These are phyloP conservation scores for Pichiaceae sp. DNA, from an alignment of 1,139 yeast genomes.

Conservation along the genomic window DNA sequence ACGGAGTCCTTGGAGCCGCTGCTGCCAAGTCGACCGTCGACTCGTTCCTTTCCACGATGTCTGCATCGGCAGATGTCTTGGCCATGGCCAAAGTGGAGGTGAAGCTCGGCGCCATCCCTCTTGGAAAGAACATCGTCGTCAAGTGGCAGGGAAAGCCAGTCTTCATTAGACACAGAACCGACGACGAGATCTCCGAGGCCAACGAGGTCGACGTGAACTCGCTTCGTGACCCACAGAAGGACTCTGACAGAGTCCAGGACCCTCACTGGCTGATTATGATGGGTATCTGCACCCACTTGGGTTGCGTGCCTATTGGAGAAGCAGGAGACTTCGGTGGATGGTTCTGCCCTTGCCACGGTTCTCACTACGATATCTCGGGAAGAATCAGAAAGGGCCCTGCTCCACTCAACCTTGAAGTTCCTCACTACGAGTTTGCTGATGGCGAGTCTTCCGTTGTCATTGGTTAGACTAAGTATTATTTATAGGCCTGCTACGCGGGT, in stretches of 20 bases:
- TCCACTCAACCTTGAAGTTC: constrained; percentile 96
- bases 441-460: constrained; percentile 69
- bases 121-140: constrained; percentile 95
- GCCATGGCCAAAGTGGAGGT: constrained; percentile 99
- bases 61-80: constrained; percentile 98
- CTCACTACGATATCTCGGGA: constrained; percentile 99
- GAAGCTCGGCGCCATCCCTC: constrained; percentile 87
- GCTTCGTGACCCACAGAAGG: constrained; percentile 92
- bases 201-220: constrained; percentile 62
- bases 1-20: constrained; percentile 90
- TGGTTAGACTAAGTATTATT: constrained; percentile 36
- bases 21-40: constrained; percentile 98
- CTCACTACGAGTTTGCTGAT: constrained; percentile 68
- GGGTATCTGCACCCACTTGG: constrained; percentile 99
- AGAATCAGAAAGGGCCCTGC: constrained; percentile 99
- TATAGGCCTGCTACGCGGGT: no score
- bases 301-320: constrained; percentile 99
- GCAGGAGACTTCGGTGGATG: constrained; percentile 99
- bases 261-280: constrained; percentile 99
- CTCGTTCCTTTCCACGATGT: constrained; percentile 85
- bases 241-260: constrained; percentile 87
- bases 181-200: constrained; percentile 91
- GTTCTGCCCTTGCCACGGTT: constrained; percentile 99
- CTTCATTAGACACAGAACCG: constrained; percentile 97
- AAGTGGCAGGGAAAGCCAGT: constrained; percentile 99